phyloP scores from a whole-genome alignment of 208 protist species.

The Entamoeba dispar region DNA sequence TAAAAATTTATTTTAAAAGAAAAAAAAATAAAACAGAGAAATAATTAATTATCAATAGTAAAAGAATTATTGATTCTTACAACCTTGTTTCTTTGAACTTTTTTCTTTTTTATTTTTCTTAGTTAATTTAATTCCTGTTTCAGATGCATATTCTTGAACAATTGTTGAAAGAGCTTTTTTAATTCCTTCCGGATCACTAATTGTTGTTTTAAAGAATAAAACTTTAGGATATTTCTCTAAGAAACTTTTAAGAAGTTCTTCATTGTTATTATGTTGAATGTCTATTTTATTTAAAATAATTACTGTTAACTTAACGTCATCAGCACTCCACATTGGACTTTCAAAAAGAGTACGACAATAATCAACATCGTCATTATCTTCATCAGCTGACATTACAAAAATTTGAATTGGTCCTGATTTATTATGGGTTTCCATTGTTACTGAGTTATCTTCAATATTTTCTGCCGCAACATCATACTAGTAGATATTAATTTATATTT shows the following conservation, averaged over 20 bases:
- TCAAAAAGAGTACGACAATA: not conserved
- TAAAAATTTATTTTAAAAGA: no score
- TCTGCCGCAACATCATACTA: not conserved
- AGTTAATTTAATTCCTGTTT: not conserved
- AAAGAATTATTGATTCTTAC: not conserved
- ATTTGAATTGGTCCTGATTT: not conserved
- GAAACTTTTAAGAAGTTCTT: not conserved
- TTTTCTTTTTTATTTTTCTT: not conserved
- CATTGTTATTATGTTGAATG: not conserved
- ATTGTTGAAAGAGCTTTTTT: not conserved
- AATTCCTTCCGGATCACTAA: not conserved
- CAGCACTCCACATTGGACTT: not conserved
- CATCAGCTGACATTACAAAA: not conserved
- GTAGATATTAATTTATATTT: no score
- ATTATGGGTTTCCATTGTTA: not conserved
- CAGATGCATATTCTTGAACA: not conserved
- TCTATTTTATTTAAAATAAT: not conserved
- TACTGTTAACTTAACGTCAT: not conserved
- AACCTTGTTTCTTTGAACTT: not conserved
- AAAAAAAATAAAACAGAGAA: no score
- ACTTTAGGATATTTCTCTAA: not conserved
- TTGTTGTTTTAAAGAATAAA: not conserved
- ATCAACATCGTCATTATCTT: not conserved
- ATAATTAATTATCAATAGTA: no score
- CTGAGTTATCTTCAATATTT: not conserved